phyloP scores from a whole-genome alignment of 140 eudicot genomes.

The Flaveria floridana region DNA sequence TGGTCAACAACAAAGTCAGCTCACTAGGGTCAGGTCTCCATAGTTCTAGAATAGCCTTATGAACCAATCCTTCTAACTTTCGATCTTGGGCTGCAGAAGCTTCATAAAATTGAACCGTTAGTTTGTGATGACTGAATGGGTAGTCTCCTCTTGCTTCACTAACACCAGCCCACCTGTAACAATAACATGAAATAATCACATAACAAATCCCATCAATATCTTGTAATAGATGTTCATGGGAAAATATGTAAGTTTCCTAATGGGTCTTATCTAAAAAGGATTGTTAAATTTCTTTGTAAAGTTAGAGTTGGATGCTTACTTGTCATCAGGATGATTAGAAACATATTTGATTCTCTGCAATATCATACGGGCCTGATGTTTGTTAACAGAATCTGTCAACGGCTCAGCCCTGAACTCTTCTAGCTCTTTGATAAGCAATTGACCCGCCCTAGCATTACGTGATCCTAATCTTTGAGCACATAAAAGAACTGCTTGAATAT shows the following conservation, averaged over 20 bases:
- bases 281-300: slow-evolving; percentile 1
- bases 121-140: slow-evolving; percentile 97
- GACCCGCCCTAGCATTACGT: slow-evolving; percentile 92
- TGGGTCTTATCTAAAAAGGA: background rate
- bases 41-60: slow-evolving; percentile 91
- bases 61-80: slow-evolving; percentile 92
- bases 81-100: slow-evolving; percentile 95
- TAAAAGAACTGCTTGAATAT: slow-evolving; percentile 91
- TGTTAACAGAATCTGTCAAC: slow-evolving; percentile 86
- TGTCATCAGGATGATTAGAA: slow-evolving; percentile 65
- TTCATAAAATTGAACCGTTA: slow-evolving; percentile 93
- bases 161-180: slow-evolving; percentile 92
- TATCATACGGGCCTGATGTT: slow-evolving; percentile 89
- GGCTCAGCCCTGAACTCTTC: slow-evolving; percentile 85
- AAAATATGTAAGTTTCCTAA: slow-evolving; percentile 2
- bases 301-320: slow-evolving; percentile 49
- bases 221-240: slow-evolving; percentile 9
- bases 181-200: background rate
- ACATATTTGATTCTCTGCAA: slow-evolving; percentile 86
- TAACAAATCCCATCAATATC: background rate
- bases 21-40: slow-evolving; percentile 98
- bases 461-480: slow-evolving; percentile 90
- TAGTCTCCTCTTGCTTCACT: slow-evolving; percentile 92
- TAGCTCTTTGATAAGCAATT: slow-evolving; percentile 79
- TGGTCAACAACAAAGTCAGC: slow-evolving; percentile 64